Conservation (phyloP, 2,329 filamentous ascomycete genomes). For the Colletotrichum australisinense region DNA sequence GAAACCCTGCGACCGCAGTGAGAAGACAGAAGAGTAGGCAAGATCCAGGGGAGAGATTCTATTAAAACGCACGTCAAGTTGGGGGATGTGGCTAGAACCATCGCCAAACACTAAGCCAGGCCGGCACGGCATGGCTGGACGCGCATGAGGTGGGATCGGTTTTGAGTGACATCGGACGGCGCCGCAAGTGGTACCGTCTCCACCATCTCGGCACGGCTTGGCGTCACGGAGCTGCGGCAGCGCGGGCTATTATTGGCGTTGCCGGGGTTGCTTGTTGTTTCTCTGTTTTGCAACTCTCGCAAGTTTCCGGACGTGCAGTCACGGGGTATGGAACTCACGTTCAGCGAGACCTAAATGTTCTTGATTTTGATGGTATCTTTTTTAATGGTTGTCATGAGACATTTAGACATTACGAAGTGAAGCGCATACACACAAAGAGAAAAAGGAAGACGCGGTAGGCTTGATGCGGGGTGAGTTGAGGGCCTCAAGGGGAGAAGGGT, state of each 20-base stretch:
- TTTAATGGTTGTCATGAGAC: not conserved
- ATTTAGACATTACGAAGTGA: not conserved
- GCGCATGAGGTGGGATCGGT: constrained; percentile 10
- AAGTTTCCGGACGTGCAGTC: not conserved
- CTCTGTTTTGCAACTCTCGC: not conserved
- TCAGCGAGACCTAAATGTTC: too few relatives aligned
- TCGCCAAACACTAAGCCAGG: not conserved
- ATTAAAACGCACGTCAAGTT: not conserved
- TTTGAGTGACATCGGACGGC: constrained; percentile 22
- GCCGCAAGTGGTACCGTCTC: constrained; percentile 24
- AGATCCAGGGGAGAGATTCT: not conserved
- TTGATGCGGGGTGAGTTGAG: too few relatives aligned
- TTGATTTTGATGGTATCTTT: not conserved
- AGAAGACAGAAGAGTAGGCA: not conserved
- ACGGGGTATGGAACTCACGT: not conserved
- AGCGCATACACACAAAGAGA: not conserved
- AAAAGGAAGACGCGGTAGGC: not conserved
- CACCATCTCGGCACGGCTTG: constrained; percentile 33
- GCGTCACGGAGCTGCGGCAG: constrained; percentile 33
- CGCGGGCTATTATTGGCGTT: constrained; percentile 24
- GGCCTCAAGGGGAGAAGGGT: not conserved
- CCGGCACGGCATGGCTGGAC: not conserved
- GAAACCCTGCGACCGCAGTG: not conserved
- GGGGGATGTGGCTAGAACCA: not conserved
- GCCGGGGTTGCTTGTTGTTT: not conserved